Conservation (phyloP, 2,329 filamentous ascomycete species). For the Botrytis aclada region DNA sequence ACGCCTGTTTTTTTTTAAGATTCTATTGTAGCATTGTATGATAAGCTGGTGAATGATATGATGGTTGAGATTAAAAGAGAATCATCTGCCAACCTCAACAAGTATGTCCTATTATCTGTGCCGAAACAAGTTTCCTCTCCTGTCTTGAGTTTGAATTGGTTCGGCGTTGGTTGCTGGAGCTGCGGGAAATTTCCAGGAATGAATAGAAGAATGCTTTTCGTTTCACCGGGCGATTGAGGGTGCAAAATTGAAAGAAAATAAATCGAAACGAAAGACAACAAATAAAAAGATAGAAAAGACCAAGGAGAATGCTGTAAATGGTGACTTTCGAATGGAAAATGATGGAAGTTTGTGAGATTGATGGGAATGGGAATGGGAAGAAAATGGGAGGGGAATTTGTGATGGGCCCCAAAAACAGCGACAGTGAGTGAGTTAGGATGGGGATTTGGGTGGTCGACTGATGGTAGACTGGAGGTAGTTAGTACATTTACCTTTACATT, state of each 20-base stretch:
- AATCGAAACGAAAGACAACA: background rate
- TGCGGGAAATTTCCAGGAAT: conserved; percentile 17
- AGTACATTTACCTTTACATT: background rate
- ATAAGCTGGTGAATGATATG: conserved; percentile 9
- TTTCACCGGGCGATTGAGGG: conserved; percentile 8
- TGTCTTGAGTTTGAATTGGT: background rate
- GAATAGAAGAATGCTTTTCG: conserved; percentile 17
- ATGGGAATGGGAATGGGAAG: background rate
- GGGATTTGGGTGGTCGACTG: background rate
- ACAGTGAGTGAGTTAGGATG: background rate
- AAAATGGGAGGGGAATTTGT: conserved; percentile 2
- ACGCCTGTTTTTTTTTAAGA: background rate
- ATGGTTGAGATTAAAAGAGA: background rate
- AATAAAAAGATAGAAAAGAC: background rate
- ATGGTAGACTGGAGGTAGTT: background rate
- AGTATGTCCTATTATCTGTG: conserved; percentile 9
- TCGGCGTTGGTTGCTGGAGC: conserved; percentile 15
- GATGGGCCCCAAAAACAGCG: background rate
- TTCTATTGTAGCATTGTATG: conserved; percentile 12
- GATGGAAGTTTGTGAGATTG: background rate
- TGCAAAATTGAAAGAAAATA: background rate
- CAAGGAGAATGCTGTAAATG: conserved; percentile 17
- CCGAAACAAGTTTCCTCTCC: conserved; percentile 12
- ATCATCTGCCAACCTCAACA: conserved; percentile 19
- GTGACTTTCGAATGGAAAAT: background rate